Percentiles rank a stretch among this genome's conserved stretches.
phyloP scores from a whole-genome alignment of 2,329 filamentous ascomycete genomes.

The Cladosporium sp. region DNA sequence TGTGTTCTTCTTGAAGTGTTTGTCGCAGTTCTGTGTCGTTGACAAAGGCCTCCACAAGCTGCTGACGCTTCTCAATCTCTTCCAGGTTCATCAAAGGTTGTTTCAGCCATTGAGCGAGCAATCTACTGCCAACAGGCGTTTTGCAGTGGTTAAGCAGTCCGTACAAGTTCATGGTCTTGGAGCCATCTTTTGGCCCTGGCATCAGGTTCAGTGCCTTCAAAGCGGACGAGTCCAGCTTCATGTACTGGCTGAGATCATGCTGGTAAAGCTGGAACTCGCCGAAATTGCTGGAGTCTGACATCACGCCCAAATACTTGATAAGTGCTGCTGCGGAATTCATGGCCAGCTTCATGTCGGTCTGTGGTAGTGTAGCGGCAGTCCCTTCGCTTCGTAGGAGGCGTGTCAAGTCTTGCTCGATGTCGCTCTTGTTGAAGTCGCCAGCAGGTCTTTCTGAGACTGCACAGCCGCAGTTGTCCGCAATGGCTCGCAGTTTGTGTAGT shows the following conservation, averaged over 20 bases:
- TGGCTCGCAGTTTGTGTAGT: constrained; percentile 79
- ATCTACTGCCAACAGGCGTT: constrained; percentile 84
- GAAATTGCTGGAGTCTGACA: constrained; percentile 92
- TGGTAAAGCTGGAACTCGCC: constrained; percentile 97
- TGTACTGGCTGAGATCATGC: constrained; percentile 93
- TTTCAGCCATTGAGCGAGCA: constrained; percentile 95
- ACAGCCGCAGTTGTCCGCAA: constrained; percentile 89
- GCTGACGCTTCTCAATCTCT: constrained; percentile 88
- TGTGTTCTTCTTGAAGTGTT: constrained; percentile 94
- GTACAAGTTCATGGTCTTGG: constrained; percentile 97
- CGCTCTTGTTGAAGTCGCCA: constrained; percentile 80
- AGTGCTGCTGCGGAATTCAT: constrained; percentile 93
- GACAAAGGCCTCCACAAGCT: constrained; percentile 92
- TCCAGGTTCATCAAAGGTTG: constrained; percentile 90
- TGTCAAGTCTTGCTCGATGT: constrained; percentile 93
- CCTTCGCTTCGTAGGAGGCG: constrained; percentile 85
- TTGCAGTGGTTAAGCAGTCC: constrained; percentile 97
- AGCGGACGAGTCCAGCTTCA: constrained; percentile 96
- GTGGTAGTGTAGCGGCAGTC: constrained; percentile 73
- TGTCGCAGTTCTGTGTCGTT: constrained; percentile 90
- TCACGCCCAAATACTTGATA: constrained; percentile 89
- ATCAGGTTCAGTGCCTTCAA: constrained; percentile 94
- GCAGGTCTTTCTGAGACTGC: constrained; percentile 78
- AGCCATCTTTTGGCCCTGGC: constrained; percentile 89
- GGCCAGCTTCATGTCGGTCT: constrained; percentile 90